A percentile compares a stretch with the other conserved stretches of the same genome.
These are phyloP conservation scores for Suillus plorans DNA, from an alignment of 768 basidiomycete genomes.

Conservation along the genomic window DNA sequence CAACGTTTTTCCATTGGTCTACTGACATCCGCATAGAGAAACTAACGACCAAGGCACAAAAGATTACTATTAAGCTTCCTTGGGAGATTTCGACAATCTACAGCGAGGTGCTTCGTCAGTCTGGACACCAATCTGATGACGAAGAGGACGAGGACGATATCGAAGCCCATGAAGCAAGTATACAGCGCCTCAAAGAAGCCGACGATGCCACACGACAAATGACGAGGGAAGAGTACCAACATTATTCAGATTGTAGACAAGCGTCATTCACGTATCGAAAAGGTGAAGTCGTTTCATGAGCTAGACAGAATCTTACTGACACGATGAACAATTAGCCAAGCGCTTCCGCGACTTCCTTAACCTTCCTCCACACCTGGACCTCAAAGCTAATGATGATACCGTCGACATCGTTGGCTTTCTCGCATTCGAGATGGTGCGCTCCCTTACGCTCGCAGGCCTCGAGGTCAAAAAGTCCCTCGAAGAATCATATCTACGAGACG, in stretches of 20 bases:
- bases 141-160: constrained; percentile 96
- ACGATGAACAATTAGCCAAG: constrained; percentile 56
- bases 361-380: constrained; percentile 80
- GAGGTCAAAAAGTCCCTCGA: constrained; percentile 80
- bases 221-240: constrained; percentile 96
- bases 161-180: constrained; percentile 93
- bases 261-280: constrained; percentile 97
- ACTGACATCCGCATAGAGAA: constrained; percentile 51
- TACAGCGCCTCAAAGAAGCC: constrained; percentile 88
- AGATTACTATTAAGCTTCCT: constrained; percentile 91
- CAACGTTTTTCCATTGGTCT: not conserved
- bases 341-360: constrained; percentile 95
- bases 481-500: constrained; percentile 66
- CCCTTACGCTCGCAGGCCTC: constrained; percentile 85
- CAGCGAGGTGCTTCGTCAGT: constrained; percentile 76
- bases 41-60: constrained; percentile 79
- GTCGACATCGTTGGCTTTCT: constrained; percentile 97
- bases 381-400: constrained; percentile 91
- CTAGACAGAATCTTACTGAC: not conserved
- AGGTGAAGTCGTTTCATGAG: constrained; percentile 47
- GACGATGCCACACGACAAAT: constrained; percentile 94
- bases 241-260: constrained; percentile 95
- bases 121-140: constrained; percentile 83
- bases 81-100: constrained; percentile 96
- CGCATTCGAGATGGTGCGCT: constrained; percentile 95